Conservation (phyloP, 495 filamentous ascomycete genomes). For the Amorphotheca resinae region DNA sequence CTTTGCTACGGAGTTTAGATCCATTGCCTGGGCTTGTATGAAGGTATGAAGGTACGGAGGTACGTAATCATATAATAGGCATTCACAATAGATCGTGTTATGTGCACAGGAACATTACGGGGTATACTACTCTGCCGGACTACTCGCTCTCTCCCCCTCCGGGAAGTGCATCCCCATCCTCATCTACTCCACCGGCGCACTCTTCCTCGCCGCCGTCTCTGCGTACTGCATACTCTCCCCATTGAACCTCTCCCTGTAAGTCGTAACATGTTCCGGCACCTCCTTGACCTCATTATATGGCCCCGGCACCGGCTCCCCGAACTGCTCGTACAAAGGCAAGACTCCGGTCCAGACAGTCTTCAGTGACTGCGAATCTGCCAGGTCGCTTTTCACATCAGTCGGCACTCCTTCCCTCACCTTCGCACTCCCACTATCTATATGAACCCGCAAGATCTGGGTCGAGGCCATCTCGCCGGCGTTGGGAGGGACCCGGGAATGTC, state of each 20-base stretch:
- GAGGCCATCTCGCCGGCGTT: slow-evolving; percentile 61
- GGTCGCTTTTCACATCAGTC: slow-evolving; percentile 58
- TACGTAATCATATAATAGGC: no score
- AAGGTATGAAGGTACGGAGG: no score
- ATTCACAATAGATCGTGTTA: no score
- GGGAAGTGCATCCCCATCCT: slow-evolving; percentile 2
- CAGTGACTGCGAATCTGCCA: slow-evolving; percentile 42
- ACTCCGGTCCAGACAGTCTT: slow-evolving; percentile 70
- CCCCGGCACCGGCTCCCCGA: slow-evolving; percentile 53
- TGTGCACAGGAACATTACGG: no score
- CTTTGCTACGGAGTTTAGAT: no score
- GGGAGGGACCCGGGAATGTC: slow-evolving; percentile 52
- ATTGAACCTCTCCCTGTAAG: slow-evolving; percentile 13
- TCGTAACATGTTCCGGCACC: slow-evolving; percentile 12
- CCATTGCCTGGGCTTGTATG: no score
- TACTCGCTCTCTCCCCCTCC: slow-evolving; percentile 2
- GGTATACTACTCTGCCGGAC: no score
- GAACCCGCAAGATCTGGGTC: slow-evolving; percentile 61
- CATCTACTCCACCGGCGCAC: slow-evolving; percentile 15
- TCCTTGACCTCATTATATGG: slow-evolving; percentile 11
- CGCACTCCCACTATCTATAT: slow-evolving; percentile 60
- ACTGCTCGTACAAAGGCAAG: slow-evolving; percentile 52
- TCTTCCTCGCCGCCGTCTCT: slow-evolving; percentile 9
- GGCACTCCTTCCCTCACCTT: slow-evolving; percentile 64
- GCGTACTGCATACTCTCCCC: slow-evolving; percentile 7